Evolutionary conservation across 352 stramenopile genomes (phyloP).

Genomic region (Pythium aristosporum): DNA sequence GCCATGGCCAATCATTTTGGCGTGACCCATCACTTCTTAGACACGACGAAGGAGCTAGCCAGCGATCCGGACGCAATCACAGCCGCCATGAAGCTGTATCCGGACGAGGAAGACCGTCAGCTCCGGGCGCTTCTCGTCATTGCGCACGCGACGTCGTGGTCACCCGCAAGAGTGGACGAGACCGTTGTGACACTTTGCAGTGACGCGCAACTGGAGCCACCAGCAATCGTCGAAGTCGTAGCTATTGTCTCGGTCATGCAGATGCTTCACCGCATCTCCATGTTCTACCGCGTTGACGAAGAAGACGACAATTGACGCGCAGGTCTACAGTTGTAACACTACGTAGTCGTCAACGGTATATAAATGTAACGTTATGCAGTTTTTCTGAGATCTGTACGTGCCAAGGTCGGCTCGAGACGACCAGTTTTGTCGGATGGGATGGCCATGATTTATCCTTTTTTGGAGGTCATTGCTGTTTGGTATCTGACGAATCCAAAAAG

Average conservation of each 20-base stretch:
- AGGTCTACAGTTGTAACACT: not conserved
- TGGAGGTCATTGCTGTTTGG: too few species aligned
- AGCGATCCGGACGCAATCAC: constrained; percentile 4
- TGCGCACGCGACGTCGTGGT: constrained; percentile 14
- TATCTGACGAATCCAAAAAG: too few species aligned
- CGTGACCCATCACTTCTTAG: constrained; percentile 9
- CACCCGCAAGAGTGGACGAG: constrained; percentile 17
- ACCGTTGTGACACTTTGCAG: constrained; percentile 11
- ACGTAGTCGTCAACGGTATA: too few species aligned
- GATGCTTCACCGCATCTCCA: constrained; percentile 25
- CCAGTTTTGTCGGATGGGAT: too few species aligned
- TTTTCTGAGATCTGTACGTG: too few species aligned
- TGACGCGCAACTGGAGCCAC: constrained; percentile 9
- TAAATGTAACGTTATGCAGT: too few species aligned
- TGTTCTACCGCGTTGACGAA: constrained; percentile 18
- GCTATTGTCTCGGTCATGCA: constrained; percentile 20
- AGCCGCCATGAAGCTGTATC: constrained; percentile 12
- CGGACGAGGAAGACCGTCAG: constrained; percentile 7
- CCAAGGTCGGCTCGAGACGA: too few species aligned
- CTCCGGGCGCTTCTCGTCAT: constrained; percentile 14
- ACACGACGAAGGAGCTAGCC: constrained; percentile 11
- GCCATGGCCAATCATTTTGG: constrained; percentile 19
- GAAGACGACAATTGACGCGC: not conserved
- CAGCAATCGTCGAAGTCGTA: constrained; percentile 17
- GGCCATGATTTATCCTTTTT: too few species aligned